phyloP scores from a whole-genome alignment of 257 asterid species.

The Solanum microdontum region DNA sequence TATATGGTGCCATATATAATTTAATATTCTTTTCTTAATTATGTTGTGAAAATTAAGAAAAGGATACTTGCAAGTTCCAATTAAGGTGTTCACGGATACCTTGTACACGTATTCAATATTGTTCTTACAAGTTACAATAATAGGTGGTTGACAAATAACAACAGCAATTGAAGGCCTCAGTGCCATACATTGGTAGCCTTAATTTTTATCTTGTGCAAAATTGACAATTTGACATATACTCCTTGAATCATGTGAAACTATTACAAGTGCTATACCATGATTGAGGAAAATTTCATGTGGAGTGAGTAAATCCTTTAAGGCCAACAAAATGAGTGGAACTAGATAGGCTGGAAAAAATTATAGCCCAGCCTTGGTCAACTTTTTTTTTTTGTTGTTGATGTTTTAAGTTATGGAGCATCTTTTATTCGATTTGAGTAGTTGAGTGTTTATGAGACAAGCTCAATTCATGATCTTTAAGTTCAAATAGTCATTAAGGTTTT shows the following conservation, averaged over 20 bases:
- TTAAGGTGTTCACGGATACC: neutral
- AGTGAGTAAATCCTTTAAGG: neutral
- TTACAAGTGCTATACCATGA: neutral
- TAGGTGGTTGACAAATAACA: neutral
- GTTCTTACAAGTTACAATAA: neutral
- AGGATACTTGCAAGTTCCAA: neutral
- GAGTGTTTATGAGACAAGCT: neutral
- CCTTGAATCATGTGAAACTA: neutral
- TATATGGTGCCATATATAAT: neutral
- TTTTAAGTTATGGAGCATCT: neutral
- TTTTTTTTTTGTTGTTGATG: neutral
- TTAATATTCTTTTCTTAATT: neutral
- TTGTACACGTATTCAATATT: neutral
- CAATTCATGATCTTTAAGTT: neutral
- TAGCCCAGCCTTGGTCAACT: neutral
- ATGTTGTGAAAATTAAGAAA: neutral
- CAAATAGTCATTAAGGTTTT: neutral
- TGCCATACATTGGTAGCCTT: neutral
- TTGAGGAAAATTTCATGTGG: neutral
- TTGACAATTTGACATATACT: neutral
- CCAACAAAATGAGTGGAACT: neutral
- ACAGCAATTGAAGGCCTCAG: neutral
- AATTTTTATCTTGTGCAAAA: neutral
- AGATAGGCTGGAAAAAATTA: neutral
- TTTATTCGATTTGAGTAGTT: too few relatives aligned